Conservation (phyloP, 768 basidiomycete genomes). For the Phaeotremella skinneri region DNA sequence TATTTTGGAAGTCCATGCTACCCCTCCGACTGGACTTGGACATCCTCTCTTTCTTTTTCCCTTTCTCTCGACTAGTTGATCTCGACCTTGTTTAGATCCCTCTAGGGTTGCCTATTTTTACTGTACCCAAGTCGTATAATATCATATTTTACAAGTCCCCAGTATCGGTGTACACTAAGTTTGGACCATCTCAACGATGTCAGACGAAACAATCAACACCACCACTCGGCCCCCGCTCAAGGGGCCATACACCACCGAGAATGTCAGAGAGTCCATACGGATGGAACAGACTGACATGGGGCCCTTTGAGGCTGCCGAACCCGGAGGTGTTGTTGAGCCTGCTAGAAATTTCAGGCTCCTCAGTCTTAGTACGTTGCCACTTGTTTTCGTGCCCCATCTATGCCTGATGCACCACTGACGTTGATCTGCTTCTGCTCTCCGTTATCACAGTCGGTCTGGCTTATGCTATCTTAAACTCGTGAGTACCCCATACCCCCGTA, state of each 20-base stretch:
- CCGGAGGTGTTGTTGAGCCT: neutral
- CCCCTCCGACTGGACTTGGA: too few relatives aligned
- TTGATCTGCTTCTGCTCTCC: neutral
- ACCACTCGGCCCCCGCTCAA: neutral
- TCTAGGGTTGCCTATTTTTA: too few relatives aligned
- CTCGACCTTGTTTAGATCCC: too few relatives aligned
- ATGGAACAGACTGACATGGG: neutral
- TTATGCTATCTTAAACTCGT: slow-evolving; percentile 41
- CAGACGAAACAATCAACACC: neutral
- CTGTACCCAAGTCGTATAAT: too few relatives aligned
- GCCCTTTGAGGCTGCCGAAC: neutral
- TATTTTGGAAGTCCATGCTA: too few relatives aligned
- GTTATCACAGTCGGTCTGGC: slow-evolving; percentile 31
- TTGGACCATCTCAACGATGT: too few relatives aligned
- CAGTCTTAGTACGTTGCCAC: slow-evolving; percentile 23
- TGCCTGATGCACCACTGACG: neutral
- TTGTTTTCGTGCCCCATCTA: neutral
- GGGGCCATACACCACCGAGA: neutral
- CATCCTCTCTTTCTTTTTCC: too few relatives aligned
- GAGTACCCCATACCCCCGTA: too few relatives aligned
- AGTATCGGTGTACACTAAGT: too few relatives aligned
- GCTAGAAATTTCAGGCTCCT: slow-evolving; percentile 21
- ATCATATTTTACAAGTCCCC: neutral
- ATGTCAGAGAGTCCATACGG: neutral
- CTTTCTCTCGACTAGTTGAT: too few relatives aligned